phyloP scores from a whole-genome alignment of 768 basidiomycete species.

The Lactarius deliciosus region DNA sequence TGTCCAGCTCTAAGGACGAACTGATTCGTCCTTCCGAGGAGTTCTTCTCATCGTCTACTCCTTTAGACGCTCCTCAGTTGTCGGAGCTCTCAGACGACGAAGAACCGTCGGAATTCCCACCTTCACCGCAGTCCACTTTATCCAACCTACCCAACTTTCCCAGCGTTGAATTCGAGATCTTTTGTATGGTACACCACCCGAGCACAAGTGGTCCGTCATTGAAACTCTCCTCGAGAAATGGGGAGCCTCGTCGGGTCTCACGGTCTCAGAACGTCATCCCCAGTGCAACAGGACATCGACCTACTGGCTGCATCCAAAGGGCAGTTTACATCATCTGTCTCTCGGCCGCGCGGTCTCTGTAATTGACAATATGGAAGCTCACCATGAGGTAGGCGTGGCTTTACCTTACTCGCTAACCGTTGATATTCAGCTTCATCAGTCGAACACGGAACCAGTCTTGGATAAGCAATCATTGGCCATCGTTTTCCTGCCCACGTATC shows the following conservation, averaged over 20 bases:
- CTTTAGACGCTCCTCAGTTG: slow-evolving; percentile 34
- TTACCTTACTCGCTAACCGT: slow-evolving; percentile 35
- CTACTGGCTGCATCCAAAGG: slow-evolving; percentile 33
- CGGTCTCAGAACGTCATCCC: slow-evolving; percentile 26
- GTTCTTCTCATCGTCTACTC: slow-evolving; percentile 39
- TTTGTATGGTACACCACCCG: slow-evolving; percentile 65
- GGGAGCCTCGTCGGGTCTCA: slow-evolving; percentile 39
- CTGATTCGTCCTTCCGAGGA: slow-evolving; percentile 57
- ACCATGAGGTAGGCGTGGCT: slow-evolving; percentile 39
- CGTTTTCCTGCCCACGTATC: slow-evolving; percentile 59
- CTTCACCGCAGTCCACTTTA: slow-evolving; percentile 25
- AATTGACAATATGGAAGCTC: slow-evolving; percentile 40
- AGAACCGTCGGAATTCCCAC: slow-evolving; percentile 13
- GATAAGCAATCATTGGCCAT: slow-evolving; percentile 63
- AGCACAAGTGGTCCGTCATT: slow-evolving; percentile 61
- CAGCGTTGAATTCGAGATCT: slow-evolving; percentile 52
- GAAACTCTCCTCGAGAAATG: slow-evolving; percentile 58
- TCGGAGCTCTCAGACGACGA: slow-evolving; percentile 30
- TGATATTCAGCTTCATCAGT: slow-evolving; percentile 45
- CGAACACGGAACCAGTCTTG: slow-evolving; percentile 39
- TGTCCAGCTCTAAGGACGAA: slow-evolving; percentile 68
- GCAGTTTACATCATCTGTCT: slow-evolving; percentile 33
- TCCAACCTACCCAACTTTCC: slow-evolving; percentile 33
- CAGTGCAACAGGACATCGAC: slow-evolving; percentile 31
- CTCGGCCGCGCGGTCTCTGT: slow-evolving; percentile 40